Evolutionary conservation across 2,329 filamentous ascomycete genomes (phyloP).

Genomic region (Lachnellula hyalina): DNA sequence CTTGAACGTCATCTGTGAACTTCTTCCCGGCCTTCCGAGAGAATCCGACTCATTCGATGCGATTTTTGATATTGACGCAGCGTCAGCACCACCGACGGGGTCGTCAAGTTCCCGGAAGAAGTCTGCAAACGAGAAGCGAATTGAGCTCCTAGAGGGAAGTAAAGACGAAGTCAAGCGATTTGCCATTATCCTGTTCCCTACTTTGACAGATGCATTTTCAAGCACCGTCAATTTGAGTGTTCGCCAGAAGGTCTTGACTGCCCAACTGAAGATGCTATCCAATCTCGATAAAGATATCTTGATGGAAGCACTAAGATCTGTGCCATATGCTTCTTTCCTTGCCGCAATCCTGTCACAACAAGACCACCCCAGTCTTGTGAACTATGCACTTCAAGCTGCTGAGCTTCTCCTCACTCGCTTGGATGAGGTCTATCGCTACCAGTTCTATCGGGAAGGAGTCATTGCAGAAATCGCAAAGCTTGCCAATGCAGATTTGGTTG

Average conservation of each 20-base stretch:
- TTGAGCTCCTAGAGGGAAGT: slow-evolving; percentile 78
- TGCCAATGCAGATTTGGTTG: slow-evolving; percentile 40
- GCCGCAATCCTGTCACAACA: slow-evolving; percentile 94
- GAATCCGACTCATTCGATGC: slow-evolving; percentile 41
- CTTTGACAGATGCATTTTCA: slow-evolving; percentile 91
- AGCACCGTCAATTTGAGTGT: slow-evolving; percentile 95
- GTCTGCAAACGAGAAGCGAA: slow-evolving; percentile 68
- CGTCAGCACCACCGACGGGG: slow-evolving; percentile 38
- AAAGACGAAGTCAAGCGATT: slow-evolving; percentile 85
- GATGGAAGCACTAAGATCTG: slow-evolving; percentile 75
- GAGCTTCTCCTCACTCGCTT: slow-evolving; percentile 81
- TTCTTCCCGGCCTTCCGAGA: slow-evolving; percentile 70
- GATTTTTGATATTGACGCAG: slow-evolving; percentile 37
- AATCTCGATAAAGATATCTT: slow-evolving; percentile 85
- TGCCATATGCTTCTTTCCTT: slow-evolving; percentile 92
- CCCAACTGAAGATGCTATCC: slow-evolving; percentile 97
- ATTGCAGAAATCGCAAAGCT: slow-evolving; percentile 86
- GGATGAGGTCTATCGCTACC: slow-evolving; percentile 85
- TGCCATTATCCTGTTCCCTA: slow-evolving; percentile 87
- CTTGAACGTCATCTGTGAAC: slow-evolving; percentile 92
- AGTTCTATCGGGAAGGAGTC: slow-evolving; percentile 95
- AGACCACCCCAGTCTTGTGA: slow-evolving; percentile 82
- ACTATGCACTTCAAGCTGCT: slow-evolving; percentile 80
- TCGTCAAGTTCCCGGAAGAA: slow-evolving; percentile 44
- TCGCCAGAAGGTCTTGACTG: slow-evolving; percentile 87